Conservation (phyloP, 1,139 yeast species). For the Kurtzmaniella quercitrusa region DNA sequence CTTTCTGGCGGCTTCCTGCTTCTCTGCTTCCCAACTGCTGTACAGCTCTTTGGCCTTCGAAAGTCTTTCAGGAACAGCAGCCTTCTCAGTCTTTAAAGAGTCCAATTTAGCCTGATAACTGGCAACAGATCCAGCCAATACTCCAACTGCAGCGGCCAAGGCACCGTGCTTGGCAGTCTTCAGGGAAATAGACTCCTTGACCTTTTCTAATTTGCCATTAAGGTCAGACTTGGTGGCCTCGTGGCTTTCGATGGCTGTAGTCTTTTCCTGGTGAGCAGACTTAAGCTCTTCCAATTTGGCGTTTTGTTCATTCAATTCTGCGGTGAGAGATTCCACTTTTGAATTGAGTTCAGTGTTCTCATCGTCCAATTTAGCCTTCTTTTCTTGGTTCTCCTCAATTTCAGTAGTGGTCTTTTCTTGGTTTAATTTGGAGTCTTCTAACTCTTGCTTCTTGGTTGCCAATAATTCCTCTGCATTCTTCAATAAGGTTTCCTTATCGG, state of each 20-base stretch:
- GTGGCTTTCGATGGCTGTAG: conserved; percentile 32
- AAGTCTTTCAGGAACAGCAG: conserved; percentile 32
- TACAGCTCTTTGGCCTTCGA: conserved; percentile 39
- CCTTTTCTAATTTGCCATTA: conserved; percentile 29
- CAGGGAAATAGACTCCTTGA: conserved; percentile 31
- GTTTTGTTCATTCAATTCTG: conserved; percentile 36
- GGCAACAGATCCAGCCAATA: conserved; percentile 38
- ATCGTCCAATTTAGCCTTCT: conserved; percentile 38
- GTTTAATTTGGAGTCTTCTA: conserved; percentile 42
- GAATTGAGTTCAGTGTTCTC: conserved; percentile 40
- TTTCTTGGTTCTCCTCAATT: conserved; percentile 41
- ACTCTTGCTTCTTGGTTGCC: conserved; percentile 46
- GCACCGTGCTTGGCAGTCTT: conserved; percentile 34
- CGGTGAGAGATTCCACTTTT: conserved; percentile 40
- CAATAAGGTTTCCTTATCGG: conserved; percentile 40
- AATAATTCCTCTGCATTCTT: conserved; percentile 46
- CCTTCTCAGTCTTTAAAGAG: conserved; percentile 37
- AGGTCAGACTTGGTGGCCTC: conserved; percentile 38
- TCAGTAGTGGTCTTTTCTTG: conserved; percentile 45
- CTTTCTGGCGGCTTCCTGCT: conserved; percentile 34
- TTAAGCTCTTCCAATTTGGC: conserved; percentile 38
- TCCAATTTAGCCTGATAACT: conserved; percentile 44
- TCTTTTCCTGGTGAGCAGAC: conserved; percentile 37
- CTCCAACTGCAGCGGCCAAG: conserved; percentile 42
- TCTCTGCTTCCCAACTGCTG: conserved; percentile 42